Percentiles rank a stretch among this genome's conserved stretches.
Conservation (phyloP, 805 yeast genomes). For the Ogataea wickerhamii region DNA sequence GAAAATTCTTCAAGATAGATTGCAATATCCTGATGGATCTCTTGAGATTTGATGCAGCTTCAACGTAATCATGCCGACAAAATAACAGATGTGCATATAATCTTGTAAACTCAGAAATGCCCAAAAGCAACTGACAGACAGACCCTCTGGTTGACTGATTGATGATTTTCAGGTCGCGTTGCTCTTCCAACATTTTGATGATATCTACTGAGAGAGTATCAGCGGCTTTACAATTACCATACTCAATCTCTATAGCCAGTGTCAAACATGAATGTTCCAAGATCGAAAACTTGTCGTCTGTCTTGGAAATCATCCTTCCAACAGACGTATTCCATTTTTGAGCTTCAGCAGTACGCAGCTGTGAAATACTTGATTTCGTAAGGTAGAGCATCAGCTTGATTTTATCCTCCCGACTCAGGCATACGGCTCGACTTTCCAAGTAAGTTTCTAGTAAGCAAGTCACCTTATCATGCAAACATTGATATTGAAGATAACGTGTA, state of each 20-base stretch:
- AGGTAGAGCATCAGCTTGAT: conserved; percentile 4
- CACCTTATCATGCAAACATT: conserved; percentile 15
- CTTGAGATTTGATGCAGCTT: conserved; percentile 40
- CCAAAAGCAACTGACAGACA: conserved; percentile 18
- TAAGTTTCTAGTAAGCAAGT: conserved; percentile 13
- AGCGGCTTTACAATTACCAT: conserved; percentile 22
- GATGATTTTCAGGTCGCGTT: conserved; percentile 30
- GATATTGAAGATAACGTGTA: conserved; percentile 24
- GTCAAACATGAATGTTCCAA: conserved; percentile 27
- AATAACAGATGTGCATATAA: conserved; percentile 28
- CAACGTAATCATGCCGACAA: conserved; percentile 20
- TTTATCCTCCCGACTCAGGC: conserved; percentile 6
- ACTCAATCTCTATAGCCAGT: conserved; percentile 27
- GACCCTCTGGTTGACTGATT: conserved; percentile 19
- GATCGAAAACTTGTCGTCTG: conserved; percentile 16
- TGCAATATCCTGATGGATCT: conserved; percentile 49
- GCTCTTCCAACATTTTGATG: conserved; percentile 23
- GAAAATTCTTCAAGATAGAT: conserved; percentile 46
- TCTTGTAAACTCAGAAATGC: conserved; percentile 36
- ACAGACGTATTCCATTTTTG: too few relatives aligned
- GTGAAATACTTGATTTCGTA: conserved; percentile 2
- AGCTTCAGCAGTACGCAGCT: background rate
- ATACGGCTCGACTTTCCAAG: background rate
- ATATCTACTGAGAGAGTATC: conserved; percentile 26
- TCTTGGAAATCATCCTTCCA: background rate